Evolutionary conservation across 75 land plant genomes (phyloP), one percentile per base, ranked within the genome.

Genomic region (Gnetum montanum): DNA sequence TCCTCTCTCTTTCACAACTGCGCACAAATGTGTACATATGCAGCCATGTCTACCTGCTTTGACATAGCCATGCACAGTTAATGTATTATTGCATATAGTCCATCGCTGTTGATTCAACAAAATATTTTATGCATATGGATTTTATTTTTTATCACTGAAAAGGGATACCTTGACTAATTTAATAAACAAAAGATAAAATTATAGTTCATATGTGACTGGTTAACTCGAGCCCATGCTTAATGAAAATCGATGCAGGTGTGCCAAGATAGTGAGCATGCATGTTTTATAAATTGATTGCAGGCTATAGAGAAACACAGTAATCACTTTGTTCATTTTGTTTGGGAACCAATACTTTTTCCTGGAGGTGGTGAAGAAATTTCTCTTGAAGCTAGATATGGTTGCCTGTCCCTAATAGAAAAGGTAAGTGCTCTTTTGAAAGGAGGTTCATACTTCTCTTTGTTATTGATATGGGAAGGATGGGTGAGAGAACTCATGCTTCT

Each of bases 381-480:
- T 23, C 86, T 81, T 79, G 78, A 79, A 27, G 80, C 90, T 16
- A 75, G 74, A 63, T 74, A 79, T 82, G 90, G 91, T 37, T 89
- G 95, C 48, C 65, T 89, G 58, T 77, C 78, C 49, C 59, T 57
- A 6, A 72, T 89, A 65, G 90, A 85, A 41, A 85, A 71, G 61
- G 95, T 89, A 76, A 86, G 80, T 34, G 52, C n/a, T n/a, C n/a
- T n/a, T n/a, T n/a, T n/a, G n/a, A n/a, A n/a, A n/a, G n/a, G n/a
- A n/a, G n/a, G n/a, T n/a, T n/a, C n/a, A n/a, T n/a, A n/a, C n/a
- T n/a, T n/a, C n/a, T n/a, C n/a, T n/a, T n/a, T 44, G 25, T 55
- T 2, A 30, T 55, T 20, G 13, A 10, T 3, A 23, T 4, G 29
- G 4, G 13, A 29, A 4, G 6, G 11, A 4, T 30, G 19, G 8